Base-by-base conservation (phyloP, 768 basidiomycete genomes). In the Collybia mongolica region DNA sequence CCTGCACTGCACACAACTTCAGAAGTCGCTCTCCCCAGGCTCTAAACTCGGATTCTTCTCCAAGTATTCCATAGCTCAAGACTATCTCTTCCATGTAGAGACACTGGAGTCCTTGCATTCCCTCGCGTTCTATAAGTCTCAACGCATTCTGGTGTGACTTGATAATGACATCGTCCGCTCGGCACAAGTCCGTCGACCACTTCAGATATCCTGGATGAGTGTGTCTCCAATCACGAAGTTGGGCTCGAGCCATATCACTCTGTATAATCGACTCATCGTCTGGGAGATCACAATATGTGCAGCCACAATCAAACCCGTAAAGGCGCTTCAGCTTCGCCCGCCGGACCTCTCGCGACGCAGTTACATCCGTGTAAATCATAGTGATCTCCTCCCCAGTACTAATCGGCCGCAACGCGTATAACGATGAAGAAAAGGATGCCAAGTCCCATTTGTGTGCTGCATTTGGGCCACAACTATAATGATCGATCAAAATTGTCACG, bases 321-420 rank as follows among this genome's bases (percentile, higher is more conserved):
- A 71, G 66, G 2, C 67, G 62, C 6, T 59, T 49, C 6, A 79
- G 66, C 28, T 65, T 65, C 11, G 62, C 57, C 22, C 65, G 61
- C 11, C 76, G 70, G 11, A 52, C 60, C 11, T 59, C 63, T 6
- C 70, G 65, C 12, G 72, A 57, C 9, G 70, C 69, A 9, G 67
- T 65, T 1, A 72, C 67, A 49, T 76, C 70, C 35, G 72, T 67
- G 58, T 79, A 79, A 14, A 72, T 71, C 46, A 72, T 74, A n/a
- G 66, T 66, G 23, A 79, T 74, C 47, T 79, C 77, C 48, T 75
- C 75, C 6, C 71, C 72, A 0, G 56, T 57, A 20, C 49, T 44
- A 46, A 77, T 73, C 18, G 63, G 53, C 5, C 75, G 66, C 7
- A 75, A 62, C 2, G 77, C 71, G 50, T 73, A 75, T 24, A 79